Conservation (phyloP, 495 filamentous ascomycete species). For the Pseudotulostoma volvatum region DNA sequence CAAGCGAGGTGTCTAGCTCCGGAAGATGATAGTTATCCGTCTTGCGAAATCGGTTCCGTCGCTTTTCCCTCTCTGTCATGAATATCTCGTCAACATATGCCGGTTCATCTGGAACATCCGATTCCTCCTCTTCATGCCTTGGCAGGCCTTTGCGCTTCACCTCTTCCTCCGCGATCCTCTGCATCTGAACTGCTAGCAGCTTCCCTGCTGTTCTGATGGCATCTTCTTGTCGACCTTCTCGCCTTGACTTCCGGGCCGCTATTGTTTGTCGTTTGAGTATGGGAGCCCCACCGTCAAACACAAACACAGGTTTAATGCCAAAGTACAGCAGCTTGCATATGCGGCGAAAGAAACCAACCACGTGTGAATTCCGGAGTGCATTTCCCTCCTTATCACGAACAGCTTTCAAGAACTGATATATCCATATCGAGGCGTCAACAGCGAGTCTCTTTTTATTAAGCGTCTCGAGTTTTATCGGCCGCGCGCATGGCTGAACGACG, state of each 20-base stretch:
- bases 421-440: constrained; percentile 97
- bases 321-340: constrained; percentile 95
- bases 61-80: constrained; percentile 63
- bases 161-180: constrained; percentile 72
- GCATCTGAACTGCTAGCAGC: constrained; percentile 82
- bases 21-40: constrained; percentile 91
- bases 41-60: constrained; percentile 66
- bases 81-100: constrained; percentile 80
- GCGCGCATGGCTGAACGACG: constrained; percentile 76
- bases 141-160: constrained; percentile 33
- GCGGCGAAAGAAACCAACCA: constrained; percentile 93
- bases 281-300: constrained; percentile 93
- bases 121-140: constrained; percentile 31
- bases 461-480: constrained; percentile 76
- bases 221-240: constrained; percentile 87
- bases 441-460: constrained; percentile 89
- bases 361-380: constrained; percentile 81
- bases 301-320: constrained; percentile 93
- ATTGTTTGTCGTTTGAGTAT: constrained; percentile 85
- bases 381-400: constrained; percentile 98
- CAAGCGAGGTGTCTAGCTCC: constrained; percentile 55
- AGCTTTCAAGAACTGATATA: constrained; percentile 97
- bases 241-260: constrained; percentile 52
- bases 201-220: constrained; percentile 78
- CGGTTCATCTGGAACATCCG: constrained; percentile 52